Base-by-base conservation (phyloP, 129 eudicot species). In the Flaveria linearis region DNA sequence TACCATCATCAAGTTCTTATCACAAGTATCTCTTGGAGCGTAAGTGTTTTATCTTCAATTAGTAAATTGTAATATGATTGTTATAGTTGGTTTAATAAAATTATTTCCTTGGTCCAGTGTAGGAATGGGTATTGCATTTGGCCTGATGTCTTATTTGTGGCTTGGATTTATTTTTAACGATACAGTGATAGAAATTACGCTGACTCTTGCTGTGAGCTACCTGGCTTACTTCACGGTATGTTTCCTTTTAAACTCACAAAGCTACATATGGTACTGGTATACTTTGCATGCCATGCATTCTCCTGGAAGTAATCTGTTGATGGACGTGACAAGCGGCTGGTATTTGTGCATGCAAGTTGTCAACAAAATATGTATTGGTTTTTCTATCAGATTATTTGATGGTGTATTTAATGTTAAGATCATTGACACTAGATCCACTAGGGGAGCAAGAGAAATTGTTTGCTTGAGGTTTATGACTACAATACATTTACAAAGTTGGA, bases 181-280 rank as follows among this genome's bases (percentile, higher is more conserved):
- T 85, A 87, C 97, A 0, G 96, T 87, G 56, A 94, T 94, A 69
- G 98, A 94, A 84, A 89, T 94, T 80, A 76, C 96, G 9, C 73
- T 94, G 91, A 91, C 98, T 49, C 82, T 94, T 85, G 90, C 97
- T 17, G 93, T 94, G 80, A 91, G 96, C 97, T 94, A 94, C 84
- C 78, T 91, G 73, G 98, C 98, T 63, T 94, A 72, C 81, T 94
- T 82, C 83, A 85, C 96, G 41, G 98, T 94, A 88, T 73, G 88
- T 67, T 50, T 42, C 74, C 78, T 64, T 62, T 53, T 26, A 50
- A 83, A 72, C 76, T 69, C 51, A 2, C 28, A 64, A 71, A 73
- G 33, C 60, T 64, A 73, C 61, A 41, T 72, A 23, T 52, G 28
- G 14, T 53, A 42, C 79, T 67, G 43, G 11, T 41, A 50, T 67